Base-by-base conservation (phyloP, 2,329 filamentous ascomycete species). In the Phyllosticta citriasiana region DNA sequence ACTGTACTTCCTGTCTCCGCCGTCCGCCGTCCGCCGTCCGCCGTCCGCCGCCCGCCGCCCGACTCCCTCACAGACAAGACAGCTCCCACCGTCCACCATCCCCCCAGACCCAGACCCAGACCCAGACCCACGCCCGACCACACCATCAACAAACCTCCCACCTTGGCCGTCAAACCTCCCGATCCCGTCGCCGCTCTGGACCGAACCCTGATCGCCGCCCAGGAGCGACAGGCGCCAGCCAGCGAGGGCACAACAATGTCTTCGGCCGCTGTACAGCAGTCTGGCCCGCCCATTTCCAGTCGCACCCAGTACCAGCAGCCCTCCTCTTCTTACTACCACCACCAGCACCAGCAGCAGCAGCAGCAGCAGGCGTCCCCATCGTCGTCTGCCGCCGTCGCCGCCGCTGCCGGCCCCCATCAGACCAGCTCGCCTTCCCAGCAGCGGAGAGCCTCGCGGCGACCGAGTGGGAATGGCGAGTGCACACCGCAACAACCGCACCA, bases 381-480 rank as follows among this genome's bases (percentile, higher is more conserved):
- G 25, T 67, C 67, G 50, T 72, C 72, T 26, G 69, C 75, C 58
- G 53, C 69, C 67, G 57, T 69, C 67, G 57, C 68, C 47, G 66
- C 61, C 60, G 59, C 33, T 12, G 33, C 33, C 4, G 33, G 33
- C 33, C 60, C 62, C 54, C 53, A 53, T 24, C 54, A 56, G 16
- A 33, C 56, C 62, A 64, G 69, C 64, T 72, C 74, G 35, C 70
- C 74, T 26, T 66, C 68, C 51, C 73, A 72, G 30, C 69, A 75
- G 60, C 68, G 73, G 58, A 72, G 71, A 61, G 68, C 70, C 61
- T 71, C 73, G 65, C 70, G 69, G 63, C 69, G 65, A 55, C 67
- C 69, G 22, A 66, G 68, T 64, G 74, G 70, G 62, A 75, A 78
- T 74, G 75, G 74, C 67, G 72, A 72, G 63, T 69, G 71, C 19